Conservation (phyloP, 257 asterid species). For the Prunella vulgaris region DNA sequence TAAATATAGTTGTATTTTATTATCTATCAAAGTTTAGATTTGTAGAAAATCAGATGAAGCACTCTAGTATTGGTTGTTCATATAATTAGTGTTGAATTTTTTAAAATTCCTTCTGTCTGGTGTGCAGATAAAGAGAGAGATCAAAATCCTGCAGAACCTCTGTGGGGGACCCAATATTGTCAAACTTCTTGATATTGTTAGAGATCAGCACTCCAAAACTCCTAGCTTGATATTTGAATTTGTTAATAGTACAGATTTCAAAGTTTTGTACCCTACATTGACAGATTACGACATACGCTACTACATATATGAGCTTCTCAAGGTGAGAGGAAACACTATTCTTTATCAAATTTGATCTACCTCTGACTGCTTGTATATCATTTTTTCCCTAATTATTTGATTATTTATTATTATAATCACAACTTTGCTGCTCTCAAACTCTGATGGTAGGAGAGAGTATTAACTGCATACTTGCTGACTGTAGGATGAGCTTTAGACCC, state of each 20-base stretch:
- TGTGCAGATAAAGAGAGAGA: conserved; percentile 70
- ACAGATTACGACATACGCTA: conserved; percentile 79
- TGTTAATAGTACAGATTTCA: conserved; percentile 82
- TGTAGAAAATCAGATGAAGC: neutral
- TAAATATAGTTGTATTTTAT: neutral
- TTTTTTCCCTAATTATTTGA: neutral
- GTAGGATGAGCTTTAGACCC: neutral
- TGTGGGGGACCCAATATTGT: conserved; percentile 74
- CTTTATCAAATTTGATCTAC: neutral
- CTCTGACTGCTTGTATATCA: neutral
- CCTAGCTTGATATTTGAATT: conserved; percentile 78
- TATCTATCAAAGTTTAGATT: neutral
- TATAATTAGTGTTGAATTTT: neutral
- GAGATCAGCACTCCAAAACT: conserved; percentile 78
- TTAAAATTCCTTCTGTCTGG: conserved; percentile 1
- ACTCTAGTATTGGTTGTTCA: neutral
- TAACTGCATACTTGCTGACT: neutral
- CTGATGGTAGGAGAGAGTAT: neutral
- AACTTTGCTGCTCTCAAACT: neutral
- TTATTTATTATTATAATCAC: neutral
- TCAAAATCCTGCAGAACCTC: conserved; percentile 69
- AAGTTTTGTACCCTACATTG: conserved; percentile 70
- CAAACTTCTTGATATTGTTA: conserved; percentile 68
- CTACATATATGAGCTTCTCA: conserved; percentile 78
- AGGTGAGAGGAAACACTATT: conserved; percentile 39